Percentiles rank a stretch among this genome's conserved stretches.
These are phyloP conservation scores for Chytriomyces confervae DNA, from an alignment of 192 early-diverging fungal genomes.

Conservation along the genomic window DNA sequence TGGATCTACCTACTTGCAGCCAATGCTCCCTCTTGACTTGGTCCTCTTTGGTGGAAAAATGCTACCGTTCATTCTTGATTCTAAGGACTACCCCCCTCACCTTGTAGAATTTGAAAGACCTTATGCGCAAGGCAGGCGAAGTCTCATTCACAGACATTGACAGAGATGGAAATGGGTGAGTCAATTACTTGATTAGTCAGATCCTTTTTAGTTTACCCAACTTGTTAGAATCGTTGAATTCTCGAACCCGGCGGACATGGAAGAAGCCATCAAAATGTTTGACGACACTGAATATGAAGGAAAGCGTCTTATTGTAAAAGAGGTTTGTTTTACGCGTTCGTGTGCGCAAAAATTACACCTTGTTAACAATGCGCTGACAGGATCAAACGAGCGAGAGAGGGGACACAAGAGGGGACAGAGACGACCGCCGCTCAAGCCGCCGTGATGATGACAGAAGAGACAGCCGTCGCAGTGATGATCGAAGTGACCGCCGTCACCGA, in stretches of 20 bases:
- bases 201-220: constrained; percentile 8
- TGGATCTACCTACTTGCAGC: no score
- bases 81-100: background rate
- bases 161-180: constrained; percentile 83
- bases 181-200: background rate
- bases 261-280: constrained; percentile 83
- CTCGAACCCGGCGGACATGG: constrained; percentile 75
- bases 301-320: constrained; percentile 43
- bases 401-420: background rate
- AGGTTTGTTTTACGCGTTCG: constrained; percentile 31
- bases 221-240: constrained; percentile 87
- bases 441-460: background rate
- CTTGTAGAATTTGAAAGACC: constrained; percentile 93
- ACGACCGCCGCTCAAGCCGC: background rate
- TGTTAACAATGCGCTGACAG: no score
- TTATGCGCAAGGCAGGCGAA: constrained; percentile 92
- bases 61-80: background rate
- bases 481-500: constrained; percentile 3
- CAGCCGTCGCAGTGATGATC: background rate
- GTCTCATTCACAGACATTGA: constrained; percentile 92
- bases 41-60: no score
- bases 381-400: background rate
- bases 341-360: background rate
- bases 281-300: constrained; percentile 70
- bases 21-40: no score